Conservation (phyloP, 1,284 basidiomycete species). For the Austropuccinia psidii region DNA sequence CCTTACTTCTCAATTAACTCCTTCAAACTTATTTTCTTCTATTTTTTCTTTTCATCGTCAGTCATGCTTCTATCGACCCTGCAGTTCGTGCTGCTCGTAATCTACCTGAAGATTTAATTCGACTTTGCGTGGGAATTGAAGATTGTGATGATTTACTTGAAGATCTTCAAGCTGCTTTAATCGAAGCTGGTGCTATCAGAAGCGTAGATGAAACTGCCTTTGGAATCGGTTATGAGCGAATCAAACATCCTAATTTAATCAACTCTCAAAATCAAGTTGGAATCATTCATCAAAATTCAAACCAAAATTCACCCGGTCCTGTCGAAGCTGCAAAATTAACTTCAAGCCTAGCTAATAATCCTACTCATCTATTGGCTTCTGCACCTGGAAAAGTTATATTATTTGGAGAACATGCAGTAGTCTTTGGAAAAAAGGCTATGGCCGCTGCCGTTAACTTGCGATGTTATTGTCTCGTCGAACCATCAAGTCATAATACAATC, state of each 20-base stretch:
- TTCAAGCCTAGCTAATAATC: not conserved
- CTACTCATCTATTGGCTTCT: slow-evolving; percentile 63
- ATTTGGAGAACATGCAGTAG: slow-evolving; percentile 98
- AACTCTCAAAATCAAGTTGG: slow-evolving; percentile 39
- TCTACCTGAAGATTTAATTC: slow-evolving; percentile 93
- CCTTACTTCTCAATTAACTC: not conserved
- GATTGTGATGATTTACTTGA: slow-evolving; percentile 86
- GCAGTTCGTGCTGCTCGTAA: slow-evolving; percentile 84
- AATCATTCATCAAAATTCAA: not conserved
- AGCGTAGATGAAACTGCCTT: slow-evolving; percentile 37
- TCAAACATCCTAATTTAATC: not conserved
- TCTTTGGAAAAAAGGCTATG: slow-evolving; percentile 91
- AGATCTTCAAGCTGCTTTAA: slow-evolving; percentile 84
- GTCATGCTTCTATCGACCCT: slow-evolving; percentile 94
- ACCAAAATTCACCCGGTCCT: not conserved
- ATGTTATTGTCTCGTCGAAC: slow-evolving; percentile 77
- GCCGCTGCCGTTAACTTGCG: slow-evolving; percentile 91
- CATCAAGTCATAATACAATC: slow-evolving; percentile 60
- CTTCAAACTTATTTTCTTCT: not conserved
- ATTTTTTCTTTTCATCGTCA: slow-evolving; percentile 47
- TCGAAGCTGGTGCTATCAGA: slow-evolving; percentile 79
- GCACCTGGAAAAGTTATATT: slow-evolving; percentile 97
- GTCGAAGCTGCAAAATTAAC: no score
- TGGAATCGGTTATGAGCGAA: slow-evolving; percentile 34
- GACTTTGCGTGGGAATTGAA: slow-evolving; percentile 97